Base-by-base conservation (phyloP, 805 yeast species). In the Wickerhamiella bombiphila region DNA sequence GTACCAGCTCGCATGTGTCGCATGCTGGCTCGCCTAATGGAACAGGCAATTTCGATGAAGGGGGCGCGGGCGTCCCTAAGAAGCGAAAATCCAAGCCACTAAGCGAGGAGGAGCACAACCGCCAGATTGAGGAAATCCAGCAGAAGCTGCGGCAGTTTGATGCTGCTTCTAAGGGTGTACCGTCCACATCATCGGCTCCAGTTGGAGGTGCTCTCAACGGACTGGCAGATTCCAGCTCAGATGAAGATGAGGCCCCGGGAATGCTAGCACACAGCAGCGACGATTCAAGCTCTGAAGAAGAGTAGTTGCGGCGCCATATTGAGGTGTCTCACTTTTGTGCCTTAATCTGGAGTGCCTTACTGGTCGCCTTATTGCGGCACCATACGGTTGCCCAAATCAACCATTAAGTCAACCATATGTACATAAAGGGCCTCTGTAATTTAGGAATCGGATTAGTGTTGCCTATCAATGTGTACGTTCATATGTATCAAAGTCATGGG, bases 51-150 rank as follows among this genome's bases (percentile, higher is more conserved):
- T 8, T 11, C 28, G 30, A 28, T 25, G 32, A 38, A 28, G 29
- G 37, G 24, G 33, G 33, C 33, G 33, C 33, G 22, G 33, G 33
- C 33, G 33, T 15, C 33, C 33, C 37, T 2, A 41, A 41, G 36
- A 59, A 65, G 46, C 68, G 67, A 52, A 70, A 73, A 59, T 64
- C 69, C 44, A 70, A 69, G 58, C 72, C 71, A 22, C 56, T 73
- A 51, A 63, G 72, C 38, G 81, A 77, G 53, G 80, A 71, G 47
- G 80, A 78, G 52, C 78, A 73, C 52, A 62, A 64, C 34, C 65
- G 67, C 45, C 78, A 77, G 59, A 76, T 80, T 48, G 85, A 75
- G 52, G 70, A 69, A 49, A 65, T 80, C 53, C 78, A 74, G 57
- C 72, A 72, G 57, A 76, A 83, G 59, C 64, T 88, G 50, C 83